Conservation (phyloP, 1,284 basidiomycete species). For the Austroboletus novae-zelandiae region DNA sequence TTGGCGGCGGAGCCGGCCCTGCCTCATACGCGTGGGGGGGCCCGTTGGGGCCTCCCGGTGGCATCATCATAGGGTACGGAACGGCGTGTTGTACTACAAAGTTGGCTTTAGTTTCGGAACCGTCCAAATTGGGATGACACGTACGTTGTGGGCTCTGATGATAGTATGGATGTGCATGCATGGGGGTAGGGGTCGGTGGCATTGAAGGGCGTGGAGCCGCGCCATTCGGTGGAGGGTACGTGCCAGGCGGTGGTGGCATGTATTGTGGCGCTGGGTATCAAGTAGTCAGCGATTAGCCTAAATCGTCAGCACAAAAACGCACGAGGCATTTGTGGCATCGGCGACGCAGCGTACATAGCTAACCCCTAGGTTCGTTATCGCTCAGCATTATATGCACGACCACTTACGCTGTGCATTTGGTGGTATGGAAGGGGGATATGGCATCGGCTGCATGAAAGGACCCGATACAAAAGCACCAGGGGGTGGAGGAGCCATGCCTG, state of each 20-base stretch:
- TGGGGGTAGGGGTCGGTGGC: slow-evolving; percentile 81
- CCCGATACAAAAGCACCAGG: slow-evolving; percentile 73
- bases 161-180: slow-evolving; percentile 81
- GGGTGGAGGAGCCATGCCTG: slow-evolving; percentile 73
- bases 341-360: slow-evolving; percentile 79
- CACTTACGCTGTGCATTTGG: slow-evolving; percentile 59
- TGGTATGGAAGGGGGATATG: slow-evolving; percentile 73
- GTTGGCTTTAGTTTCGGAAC: slow-evolving; percentile 19
- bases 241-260: slow-evolving; percentile 67
- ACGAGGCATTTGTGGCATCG: slow-evolving; percentile 84
- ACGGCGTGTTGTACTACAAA: slow-evolving; percentile 74
- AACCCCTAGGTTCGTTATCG: neutral
- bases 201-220: slow-evolving; percentile 74
- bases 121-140: slow-evolving; percentile 33
- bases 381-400: neutral
- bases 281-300: slow-evolving; percentile 1
- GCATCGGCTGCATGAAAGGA: slow-evolving; percentile 80
- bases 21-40: slow-evolving; percentile 73
- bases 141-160: slow-evolving; percentile 82
- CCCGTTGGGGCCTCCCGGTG: slow-evolving; percentile 51
- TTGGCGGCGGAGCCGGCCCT: slow-evolving; percentile 64
- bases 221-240: slow-evolving; percentile 72
- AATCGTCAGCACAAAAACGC: slow-evolving; percentile 31
- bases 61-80: slow-evolving; percentile 83
- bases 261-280: slow-evolving; percentile 55